Evolutionary conservation across 106 monocot genomes (phyloP), one percentile per base, ranked within the genome.

Genomic region (Dioscorea dumetorum): DNA sequence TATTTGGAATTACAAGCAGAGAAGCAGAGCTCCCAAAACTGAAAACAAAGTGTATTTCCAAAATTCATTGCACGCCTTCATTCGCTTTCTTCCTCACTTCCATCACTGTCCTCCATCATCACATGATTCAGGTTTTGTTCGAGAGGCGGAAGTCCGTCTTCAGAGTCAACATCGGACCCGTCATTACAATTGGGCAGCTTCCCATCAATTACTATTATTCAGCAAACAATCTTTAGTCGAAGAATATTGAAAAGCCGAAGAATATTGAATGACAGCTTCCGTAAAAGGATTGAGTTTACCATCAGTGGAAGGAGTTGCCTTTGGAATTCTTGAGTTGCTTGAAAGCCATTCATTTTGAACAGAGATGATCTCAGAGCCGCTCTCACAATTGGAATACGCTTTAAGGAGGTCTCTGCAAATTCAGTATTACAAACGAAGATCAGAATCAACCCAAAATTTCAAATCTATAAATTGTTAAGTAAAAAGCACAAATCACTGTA

Each of bases 321-420:
- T 86, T 76, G 72, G 61, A 32, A 76, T 67, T 67, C 76, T 84
- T 8, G 86, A 76, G 66, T 92, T 97, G 28, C 48, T 73, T 56
- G 86, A 79, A 11, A 97, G 74, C 97, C 97, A 97, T 18, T 81
- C 67, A 68, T 91, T 97, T 61, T 97, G 95, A 56, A 87, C 76
- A 11, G 77, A 71, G 21, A 92, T 84, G 1, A 97, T 82, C 21
- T 91, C 91, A 12, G 86, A 34, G 12, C 89, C 87, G 54, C 72
- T 89, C 62, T 88, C 79, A 73, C 97, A 97, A 63, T 87, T 61
- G 4, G 97, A 92, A 74, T 97, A 97, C 50, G 97, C 91, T 60
- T 89, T 87, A 8, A 92, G 86, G 58, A 97, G 77, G 32, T 97
- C 97, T 76, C 97, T 97, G 72, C 49, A 81, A 8, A 35, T 60